phyloP scores from a whole-genome alignment of 352 stramenopile species.

The Phytophthora kernoviae region DNA sequence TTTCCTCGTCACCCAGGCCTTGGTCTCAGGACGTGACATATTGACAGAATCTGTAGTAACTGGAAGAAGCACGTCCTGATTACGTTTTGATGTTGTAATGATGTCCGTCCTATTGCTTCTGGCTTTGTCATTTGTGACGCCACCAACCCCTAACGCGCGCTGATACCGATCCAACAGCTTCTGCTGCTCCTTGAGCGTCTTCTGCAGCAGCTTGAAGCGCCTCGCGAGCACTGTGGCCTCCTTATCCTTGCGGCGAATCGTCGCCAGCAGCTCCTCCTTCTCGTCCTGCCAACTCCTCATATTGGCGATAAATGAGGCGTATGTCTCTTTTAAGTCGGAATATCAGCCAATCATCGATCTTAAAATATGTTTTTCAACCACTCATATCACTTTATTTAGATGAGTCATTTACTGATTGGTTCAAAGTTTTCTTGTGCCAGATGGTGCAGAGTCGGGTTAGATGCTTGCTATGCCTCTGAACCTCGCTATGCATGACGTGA shows the following conservation, averaged over 20 bases:
- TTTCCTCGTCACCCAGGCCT: conserved; percentile 1
- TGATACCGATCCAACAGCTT: conserved; percentile 77
- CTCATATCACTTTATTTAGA: no score
- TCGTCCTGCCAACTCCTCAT: conserved; percentile 50
- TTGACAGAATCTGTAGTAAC: background rate
- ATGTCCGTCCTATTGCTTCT: background rate
- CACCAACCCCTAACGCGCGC: conserved; percentile 29
- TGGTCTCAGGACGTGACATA: background rate
- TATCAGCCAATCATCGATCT: no score
- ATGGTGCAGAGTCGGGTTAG: no score
- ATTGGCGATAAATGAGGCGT: background rate
- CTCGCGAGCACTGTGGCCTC: conserved; percentile 44
- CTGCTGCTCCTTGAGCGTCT: conserved; percentile 70
- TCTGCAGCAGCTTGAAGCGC: conserved; percentile 69
- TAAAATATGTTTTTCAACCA: no score
- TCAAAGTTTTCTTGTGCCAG: no score
- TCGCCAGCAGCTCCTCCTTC: conserved; percentile 47
- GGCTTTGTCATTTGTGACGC: background rate
- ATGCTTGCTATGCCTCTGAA: no score
- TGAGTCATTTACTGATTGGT: no score
- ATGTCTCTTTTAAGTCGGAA: no score
- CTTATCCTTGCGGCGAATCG: conserved; percentile 49
- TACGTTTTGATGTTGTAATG: background rate
- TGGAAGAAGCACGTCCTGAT: background rate
- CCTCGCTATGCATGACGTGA: no score